Conservation (phyloP, 805 yeast species). For the Candida methanosorbosa region DNA sequence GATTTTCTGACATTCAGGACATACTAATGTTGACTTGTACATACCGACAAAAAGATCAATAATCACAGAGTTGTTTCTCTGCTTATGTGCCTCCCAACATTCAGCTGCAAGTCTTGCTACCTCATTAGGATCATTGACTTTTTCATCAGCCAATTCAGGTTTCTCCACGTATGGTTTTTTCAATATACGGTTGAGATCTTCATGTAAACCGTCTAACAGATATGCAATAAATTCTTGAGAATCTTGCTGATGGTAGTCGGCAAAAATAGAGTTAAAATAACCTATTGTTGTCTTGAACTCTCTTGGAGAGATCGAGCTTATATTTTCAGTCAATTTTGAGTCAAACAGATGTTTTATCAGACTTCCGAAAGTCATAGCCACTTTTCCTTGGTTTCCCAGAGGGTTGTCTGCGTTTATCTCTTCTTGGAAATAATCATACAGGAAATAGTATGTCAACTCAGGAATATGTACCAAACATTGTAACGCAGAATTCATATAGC, state of each 20-base stretch:
- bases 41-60: constrained; percentile 84
- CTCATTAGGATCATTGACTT: constrained; percentile 41
- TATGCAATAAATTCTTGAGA: constrained; percentile 90
- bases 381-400: constrained; percentile 74
- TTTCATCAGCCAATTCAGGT: constrained; percentile 67
- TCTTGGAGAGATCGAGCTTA: constrained; percentile 45
- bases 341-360: constrained; percentile 55
- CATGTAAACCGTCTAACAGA: constrained; percentile 82
- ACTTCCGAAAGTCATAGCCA: constrained; percentile 68
- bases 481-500: constrained; percentile 91
- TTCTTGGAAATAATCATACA: constrained; percentile 43
- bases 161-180: constrained; percentile 84
- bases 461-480: constrained; percentile 87
- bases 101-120: constrained; percentile 56
- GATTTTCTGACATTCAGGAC: constrained; percentile 75
- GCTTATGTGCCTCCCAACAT: constrained; percentile 75
- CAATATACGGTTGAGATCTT: constrained; percentile 77
- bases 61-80: constrained; percentile 77
- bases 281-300: constrained; percentile 78
- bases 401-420: constrained; percentile 79
- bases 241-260: constrained; percentile 83
- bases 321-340: constrained; percentile 11
- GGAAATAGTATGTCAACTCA: constrained; percentile 69
- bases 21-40: constrained; percentile 81
- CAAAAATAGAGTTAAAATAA: constrained; percentile 65